Base-by-base conservation (phyloP, 148 eudicot genomes). In the Drosera capensis region DNA sequence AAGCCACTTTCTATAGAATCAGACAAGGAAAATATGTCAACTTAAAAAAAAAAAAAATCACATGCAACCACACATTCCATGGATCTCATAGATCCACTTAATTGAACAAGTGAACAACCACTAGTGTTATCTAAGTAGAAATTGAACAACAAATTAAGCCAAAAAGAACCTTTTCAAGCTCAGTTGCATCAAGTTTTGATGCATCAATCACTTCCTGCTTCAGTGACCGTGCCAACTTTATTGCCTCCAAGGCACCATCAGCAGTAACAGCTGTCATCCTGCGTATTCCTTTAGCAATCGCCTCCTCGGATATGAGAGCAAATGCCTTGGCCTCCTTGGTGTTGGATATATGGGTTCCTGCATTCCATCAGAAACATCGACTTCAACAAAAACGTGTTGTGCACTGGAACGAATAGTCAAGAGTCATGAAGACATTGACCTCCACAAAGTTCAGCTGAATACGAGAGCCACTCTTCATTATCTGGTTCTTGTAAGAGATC, bases 371-470 rank as follows among this genome's bases (percentile, higher is more conserved):
- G 24, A 44, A 34, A 35, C 13, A 36, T 6, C 51, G 39, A 18
- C 23, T 45, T 20, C 37, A 35, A 20, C 14, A 24, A 14, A 17
- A 55, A 21, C 14, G 1, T 30, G 18, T n/a, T 38, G 3, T 25
- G 25, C 31, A 25, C n/a, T 30, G 22, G 20, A 40, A 43, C 2
- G 18, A 34, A 45, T 22, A 48, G 9, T 1, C 4, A 24, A 34
- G 12, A 18, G 15, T 19, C 20, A 20, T 17, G 20, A 23, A 60
- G 57, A 43, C 3, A 15, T n/a, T 23, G 38, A 90, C 99, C 99
- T 64, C 99, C 95, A 62, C 95, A 90, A 45, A 90, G 84, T 62
- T 90, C 95, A 38, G 93, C 63, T 16, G 99, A 90, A 64, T 85
- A 67, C 7, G 71, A 60, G 43, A 62, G 12, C 99, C 95, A 90